Evolutionary conservation across 768 basidiomycete genomes (phyloP).

Genomic region (Trametes cingulata): DNA sequence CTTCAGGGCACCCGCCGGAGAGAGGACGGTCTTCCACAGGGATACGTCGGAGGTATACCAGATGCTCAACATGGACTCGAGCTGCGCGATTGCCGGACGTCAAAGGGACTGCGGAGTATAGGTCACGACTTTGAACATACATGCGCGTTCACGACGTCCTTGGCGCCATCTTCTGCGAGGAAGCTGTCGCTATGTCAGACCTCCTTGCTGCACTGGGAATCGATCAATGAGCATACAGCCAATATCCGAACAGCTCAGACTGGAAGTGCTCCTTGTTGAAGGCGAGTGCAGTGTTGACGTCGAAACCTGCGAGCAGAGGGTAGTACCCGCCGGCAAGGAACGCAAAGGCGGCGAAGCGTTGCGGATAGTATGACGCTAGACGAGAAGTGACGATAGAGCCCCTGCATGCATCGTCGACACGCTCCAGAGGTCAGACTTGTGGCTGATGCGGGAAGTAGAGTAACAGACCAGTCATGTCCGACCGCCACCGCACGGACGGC

Average conservation of each 20-base stretch:
- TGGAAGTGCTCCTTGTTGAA: conserved; percentile 33
- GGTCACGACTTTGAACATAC: conserved; percentile 27
- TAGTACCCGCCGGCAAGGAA: conserved; percentile 40
- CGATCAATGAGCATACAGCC: conserved; percentile 33
- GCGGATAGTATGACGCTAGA: conserved; percentile 39
- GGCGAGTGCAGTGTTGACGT: conserved; percentile 31
- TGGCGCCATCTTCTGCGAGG: conserved; percentile 34
- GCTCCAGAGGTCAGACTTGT: background rate
- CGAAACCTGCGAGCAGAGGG: conserved; percentile 29
- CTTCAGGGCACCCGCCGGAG: conserved; percentile 38
- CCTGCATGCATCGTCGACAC: conserved; percentile 27
- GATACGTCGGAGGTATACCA: conserved; percentile 37
- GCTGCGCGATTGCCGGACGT: conserved; percentile 24
- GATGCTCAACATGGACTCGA: conserved; percentile 42
- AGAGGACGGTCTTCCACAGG: conserved; percentile 38
- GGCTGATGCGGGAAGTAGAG: background rate
- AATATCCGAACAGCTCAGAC: conserved; percentile 45
- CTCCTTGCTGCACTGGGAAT: too few species aligned
- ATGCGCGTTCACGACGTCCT: conserved; percentile 35
- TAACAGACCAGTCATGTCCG: conserved; percentile 38
- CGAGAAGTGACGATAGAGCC: conserved; percentile 37
- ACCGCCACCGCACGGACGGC: conserved; percentile 33
- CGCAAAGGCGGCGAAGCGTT: conserved; percentile 43
- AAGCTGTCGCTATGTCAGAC: background rate
- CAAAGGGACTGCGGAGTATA: background rate